These are phyloP conservation scores for Umbelopsis vinacea DNA, from an alignment of 192 early-diverging fungal genomes.

Conservation along the genomic window DNA sequence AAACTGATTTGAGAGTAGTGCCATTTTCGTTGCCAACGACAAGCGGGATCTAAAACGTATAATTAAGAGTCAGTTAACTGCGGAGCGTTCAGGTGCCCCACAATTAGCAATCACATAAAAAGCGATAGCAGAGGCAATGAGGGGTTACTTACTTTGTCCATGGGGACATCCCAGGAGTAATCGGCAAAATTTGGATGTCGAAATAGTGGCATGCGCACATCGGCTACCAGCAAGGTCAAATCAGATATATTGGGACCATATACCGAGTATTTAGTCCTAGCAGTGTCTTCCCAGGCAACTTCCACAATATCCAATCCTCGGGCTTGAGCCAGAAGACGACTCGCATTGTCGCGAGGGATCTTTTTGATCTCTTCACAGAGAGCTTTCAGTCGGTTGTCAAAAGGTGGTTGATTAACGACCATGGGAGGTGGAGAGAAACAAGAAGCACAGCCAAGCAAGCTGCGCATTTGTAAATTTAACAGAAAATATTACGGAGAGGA, in stretches of 20 bases:
- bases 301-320: conserved; percentile 14
- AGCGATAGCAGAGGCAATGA: no score
- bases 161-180: conserved; percentile 9
- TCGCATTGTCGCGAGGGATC: background rate
- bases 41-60: background rate
- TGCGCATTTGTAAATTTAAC: no score
- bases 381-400: background rate
- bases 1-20: background rate
- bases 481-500: no score
- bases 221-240: conserved; percentile 8
- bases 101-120: no score
- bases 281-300: conserved; percentile 22
- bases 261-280: background rate
- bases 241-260: conserved; percentile 17
- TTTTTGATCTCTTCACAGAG: conserved; percentile 2
- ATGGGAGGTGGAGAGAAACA: background rate
- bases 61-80: background rate
- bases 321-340: background rate
- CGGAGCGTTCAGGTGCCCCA: no score
- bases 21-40: background rate
- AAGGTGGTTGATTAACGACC: background rate
- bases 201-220: conserved; percentile 14
- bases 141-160: conserved; percentile 13
- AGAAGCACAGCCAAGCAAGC: background rate
- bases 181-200: conserved; percentile 11